Percentiles rank a stretch among this genome's conserved stretches.
Conservation (phyloP, 1,139 yeast genomes). For the Pichia sp. region DNA sequence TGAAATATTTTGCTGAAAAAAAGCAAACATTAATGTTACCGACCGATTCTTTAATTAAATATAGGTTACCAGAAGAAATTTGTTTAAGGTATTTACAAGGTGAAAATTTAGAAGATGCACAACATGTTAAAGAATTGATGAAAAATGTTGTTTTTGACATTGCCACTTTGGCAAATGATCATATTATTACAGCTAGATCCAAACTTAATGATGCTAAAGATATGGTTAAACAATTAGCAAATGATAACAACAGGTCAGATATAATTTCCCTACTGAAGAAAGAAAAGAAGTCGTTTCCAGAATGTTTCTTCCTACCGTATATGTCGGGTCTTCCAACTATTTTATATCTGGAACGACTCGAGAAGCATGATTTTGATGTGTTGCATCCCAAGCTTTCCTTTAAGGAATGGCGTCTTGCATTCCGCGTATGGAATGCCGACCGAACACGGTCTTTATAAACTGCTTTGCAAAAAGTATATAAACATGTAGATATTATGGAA, state of each 20-base stretch:
- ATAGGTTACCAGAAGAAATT: slow-evolving; percentile 59
- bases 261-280: slow-evolving; percentile 31
- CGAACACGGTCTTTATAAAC: slow-evolving; percentile 3
- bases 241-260: slow-evolving; percentile 25
- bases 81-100: slow-evolving; percentile 48
- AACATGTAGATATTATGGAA: neutral
- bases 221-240: slow-evolving; percentile 32
- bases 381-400: slow-evolving; percentile 42
- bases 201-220: slow-evolving; percentile 39
- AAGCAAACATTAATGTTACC: slow-evolving; percentile 58
- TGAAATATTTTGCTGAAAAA: slow-evolving; percentile 49
- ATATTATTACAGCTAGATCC: slow-evolving; percentile 58
- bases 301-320: slow-evolving; percentile 59
- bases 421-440: slow-evolving; percentile 46
- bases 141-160: slow-evolving; percentile 63
- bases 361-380: slow-evolving; percentile 60
- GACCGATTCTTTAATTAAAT: slow-evolving; percentile 48
- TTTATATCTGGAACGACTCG: slow-evolving; percentile 55
- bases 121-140: slow-evolving; percentile 32
- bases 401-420: slow-evolving; percentile 70
- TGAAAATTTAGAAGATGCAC: slow-evolving; percentile 20
- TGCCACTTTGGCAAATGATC: slow-evolving; percentile 76
- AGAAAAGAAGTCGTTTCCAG: slow-evolving; percentile 36
- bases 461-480: neutral
- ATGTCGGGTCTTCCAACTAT: slow-evolving; percentile 63